phyloP scores from a whole-genome alignment of 176 grass and related monocot species.

The Poa pratensis region DNA sequence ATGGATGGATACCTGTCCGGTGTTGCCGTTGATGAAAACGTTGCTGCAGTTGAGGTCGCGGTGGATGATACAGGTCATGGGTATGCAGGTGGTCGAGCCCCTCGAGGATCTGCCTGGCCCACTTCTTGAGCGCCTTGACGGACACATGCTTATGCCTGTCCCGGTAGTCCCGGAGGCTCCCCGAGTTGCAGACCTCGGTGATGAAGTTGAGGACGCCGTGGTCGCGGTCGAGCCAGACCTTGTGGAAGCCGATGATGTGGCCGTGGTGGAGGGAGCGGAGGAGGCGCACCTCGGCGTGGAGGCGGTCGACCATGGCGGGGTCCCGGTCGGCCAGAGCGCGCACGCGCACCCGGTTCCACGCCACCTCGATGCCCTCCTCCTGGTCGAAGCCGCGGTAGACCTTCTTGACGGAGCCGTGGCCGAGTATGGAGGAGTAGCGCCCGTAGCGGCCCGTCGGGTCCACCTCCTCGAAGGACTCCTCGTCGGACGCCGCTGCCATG shows the following conservation, averaged over 20 bases:
- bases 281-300: constrained; percentile 85
- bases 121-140: constrained; percentile 93
- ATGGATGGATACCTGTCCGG: constrained; percentile 65
- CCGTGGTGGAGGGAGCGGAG: constrained; percentile 80
- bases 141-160: constrained; percentile 82
- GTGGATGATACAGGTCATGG: constrained; percentile 92
- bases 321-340: constrained; percentile 54
- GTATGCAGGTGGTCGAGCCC: constrained; percentile 88
- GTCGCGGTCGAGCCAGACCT: constrained; percentile 74
- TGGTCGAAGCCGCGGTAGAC: constrained; percentile 96
- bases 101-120: constrained; percentile 79
- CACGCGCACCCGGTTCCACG: constrained; percentile 90
- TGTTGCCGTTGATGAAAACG: constrained; percentile 99
- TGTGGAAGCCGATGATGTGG: constrained; percentile 85
- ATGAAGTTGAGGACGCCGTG: constrained; percentile 89
- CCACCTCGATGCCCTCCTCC: constrained; percentile 97
- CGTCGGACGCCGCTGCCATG: constrained; percentile 30
- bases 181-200: constrained; percentile 94
- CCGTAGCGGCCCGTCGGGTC: constrained; percentile 88
- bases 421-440: constrained; percentile 81
- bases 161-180: constrained; percentile 83
- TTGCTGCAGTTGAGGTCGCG: constrained; percentile 98
- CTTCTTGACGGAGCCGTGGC: constrained; percentile 86
- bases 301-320: constrained; percentile 63
- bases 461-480: constrained; percentile 89